Evolutionary conservation across 805 yeast species (phyloP).

Genomic region (Yarrowia keelungensis): DNA sequence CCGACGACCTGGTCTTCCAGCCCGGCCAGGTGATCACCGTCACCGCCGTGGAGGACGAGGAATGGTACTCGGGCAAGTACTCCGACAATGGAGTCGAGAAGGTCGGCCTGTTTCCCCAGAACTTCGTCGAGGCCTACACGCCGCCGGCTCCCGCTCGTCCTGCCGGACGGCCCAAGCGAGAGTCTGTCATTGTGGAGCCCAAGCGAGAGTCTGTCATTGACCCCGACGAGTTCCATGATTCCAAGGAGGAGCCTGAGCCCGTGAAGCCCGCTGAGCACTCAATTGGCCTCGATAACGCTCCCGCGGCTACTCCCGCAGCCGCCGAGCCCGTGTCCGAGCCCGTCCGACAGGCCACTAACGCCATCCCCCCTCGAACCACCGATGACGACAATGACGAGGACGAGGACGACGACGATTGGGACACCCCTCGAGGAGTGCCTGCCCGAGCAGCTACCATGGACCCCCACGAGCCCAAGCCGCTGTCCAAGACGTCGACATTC

Average conservation of each 20-base stretch:
- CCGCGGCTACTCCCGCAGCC: constrained; percentile 14
- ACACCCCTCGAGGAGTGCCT: constrained; percentile 14
- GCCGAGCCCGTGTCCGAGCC: constrained; percentile 42
- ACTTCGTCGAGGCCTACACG: constrained; percentile 64
- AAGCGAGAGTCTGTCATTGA: constrained; percentile 19
- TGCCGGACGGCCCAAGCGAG: constrained; percentile 32
- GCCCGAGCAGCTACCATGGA: constrained; percentile 32
- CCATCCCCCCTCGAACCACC: constrained; percentile 9
- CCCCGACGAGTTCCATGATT: constrained; percentile 31
- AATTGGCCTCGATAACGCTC: constrained; percentile 5
- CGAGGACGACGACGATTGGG: constrained; percentile 40
- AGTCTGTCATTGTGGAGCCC: constrained; percentile 11
- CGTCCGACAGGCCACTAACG: constrained; percentile 11
- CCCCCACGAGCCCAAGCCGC: constrained; percentile 29
- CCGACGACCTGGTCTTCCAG: constrained; percentile 79
- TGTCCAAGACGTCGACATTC: constrained; percentile 31
- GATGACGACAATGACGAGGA: constrained; percentile 41
- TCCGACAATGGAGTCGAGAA: constrained; percentile 47
- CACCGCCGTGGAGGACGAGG: constrained; percentile 82
- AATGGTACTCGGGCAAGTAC: constrained; percentile 84
- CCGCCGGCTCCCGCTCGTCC: constrained; percentile 37
- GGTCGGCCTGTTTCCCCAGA: constrained; percentile 86
- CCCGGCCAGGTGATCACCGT: constrained; percentile 77
- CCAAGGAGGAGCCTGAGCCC: constrained; percentile 13
- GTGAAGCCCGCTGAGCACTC: constrained; percentile 37